Base-by-base conservation (phyloP, 2,329 filamentous ascomycete genomes). In the Microdochium trichocladiopsis region DNA sequence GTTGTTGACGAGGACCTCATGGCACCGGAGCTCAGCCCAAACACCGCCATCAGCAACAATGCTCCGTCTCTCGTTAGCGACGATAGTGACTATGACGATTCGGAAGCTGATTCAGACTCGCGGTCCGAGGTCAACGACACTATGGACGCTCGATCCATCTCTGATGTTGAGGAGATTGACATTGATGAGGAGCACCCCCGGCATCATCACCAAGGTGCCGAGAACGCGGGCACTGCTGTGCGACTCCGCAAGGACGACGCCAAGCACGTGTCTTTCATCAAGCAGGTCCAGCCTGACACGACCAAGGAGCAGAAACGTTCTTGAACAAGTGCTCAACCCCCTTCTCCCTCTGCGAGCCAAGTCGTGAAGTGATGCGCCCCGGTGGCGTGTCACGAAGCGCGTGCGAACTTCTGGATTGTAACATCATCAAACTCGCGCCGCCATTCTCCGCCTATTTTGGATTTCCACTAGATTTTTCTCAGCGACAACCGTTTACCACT, bases 41-140 rank as follows among this genome's bases (percentile, higher is more conserved):
- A 83, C 60, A 87, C 85, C 0, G 70, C 84, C 47, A 76, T 85
- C 50, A 87, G 86, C 66, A 90, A 90, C 67, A 88, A 88, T 58
- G 87, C 88, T 9, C 88, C 88, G 22, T 90, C 86, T 60, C 76
- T 92, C 49, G 87, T 91, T 63, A 90, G 87, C 68, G 88, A 92
- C 67, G 87, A 90, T 63, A 86, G 87, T 60, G 87, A 90, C 64
- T 89, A 87, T 61, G 87, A 88, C 58, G 84, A 86, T 52, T 88
- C 85, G 1, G 83, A 87, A 52, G 82, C 83, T 54, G 78, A 76
- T 47, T 86, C 82, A 1, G 74, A 76, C 3, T 78, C 77, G 3
- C 72, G 76, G 45, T 85, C 82, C 4, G 82, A 82, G 24, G 72
- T 72, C 51, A 80, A 76, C 52, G 79, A 83, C 49, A 74, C 71